These are phyloP conservation scores for Aurantiochytrium sp. DNA, from an alignment of 108 stramenopile genomes.

Conservation along the genomic window DNA sequence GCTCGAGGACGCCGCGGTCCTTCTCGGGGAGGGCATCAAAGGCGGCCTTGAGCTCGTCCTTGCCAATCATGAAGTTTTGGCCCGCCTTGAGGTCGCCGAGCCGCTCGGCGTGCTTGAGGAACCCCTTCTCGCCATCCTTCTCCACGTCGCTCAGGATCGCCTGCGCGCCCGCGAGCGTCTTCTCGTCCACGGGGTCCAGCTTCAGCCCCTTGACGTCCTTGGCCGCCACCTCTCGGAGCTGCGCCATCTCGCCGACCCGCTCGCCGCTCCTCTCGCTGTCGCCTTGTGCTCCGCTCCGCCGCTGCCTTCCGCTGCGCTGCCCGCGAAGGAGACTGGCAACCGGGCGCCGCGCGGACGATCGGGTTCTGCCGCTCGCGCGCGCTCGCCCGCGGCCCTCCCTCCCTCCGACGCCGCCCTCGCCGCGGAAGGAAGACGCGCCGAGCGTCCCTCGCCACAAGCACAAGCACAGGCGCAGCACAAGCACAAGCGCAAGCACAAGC, in stretches of 20 bases:
- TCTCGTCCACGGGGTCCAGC: conserved; percentile 10
- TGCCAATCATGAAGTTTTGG: conserved; percentile 13
- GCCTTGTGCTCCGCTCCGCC: no score
- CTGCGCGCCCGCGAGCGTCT: not conserved
- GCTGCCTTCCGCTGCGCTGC: no score
- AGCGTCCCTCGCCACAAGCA: no score
- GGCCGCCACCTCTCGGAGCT: not conserved
- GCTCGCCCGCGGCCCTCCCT: no score
- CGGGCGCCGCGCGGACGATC: no score
- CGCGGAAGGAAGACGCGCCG: no score
- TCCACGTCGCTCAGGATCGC: not conserved
- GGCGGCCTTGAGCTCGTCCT: conserved; percentile 37
- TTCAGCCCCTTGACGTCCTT: not conserved
- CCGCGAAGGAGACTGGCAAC: no score
- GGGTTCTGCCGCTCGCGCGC: no score
- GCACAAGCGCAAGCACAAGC: no score
- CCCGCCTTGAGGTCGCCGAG: conserved; percentile 37
- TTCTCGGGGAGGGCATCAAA: conserved; percentile 30
- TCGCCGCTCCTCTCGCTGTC: no score
- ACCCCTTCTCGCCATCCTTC: conserved; percentile 25
- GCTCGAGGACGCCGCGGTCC: conserved; percentile 59
- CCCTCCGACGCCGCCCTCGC: no score
- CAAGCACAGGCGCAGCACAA: no score
- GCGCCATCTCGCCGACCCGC: not conserved
- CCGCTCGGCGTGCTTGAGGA: conserved; percentile 30